phyloP scores from a whole-genome alignment of 2,329 filamentous ascomycete genomes.

The Stagonosporopsis cucurbitacearum region DNA sequence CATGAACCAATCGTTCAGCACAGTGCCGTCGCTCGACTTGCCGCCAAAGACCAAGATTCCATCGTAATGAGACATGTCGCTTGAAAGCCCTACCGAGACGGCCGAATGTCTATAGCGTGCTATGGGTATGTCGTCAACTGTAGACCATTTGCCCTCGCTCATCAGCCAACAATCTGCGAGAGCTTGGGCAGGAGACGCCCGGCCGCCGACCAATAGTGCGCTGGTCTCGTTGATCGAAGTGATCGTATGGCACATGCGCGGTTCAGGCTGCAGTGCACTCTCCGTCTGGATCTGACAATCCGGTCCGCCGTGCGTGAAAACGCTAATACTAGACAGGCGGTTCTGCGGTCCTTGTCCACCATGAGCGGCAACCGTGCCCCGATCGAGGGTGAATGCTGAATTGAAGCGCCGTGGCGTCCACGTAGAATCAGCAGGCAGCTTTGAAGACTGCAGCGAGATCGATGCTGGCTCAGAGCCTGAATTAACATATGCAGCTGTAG shows the following conservation, averaged over 20 bases:
- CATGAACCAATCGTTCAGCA: conserved; percentile 52
- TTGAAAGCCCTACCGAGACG: conserved; percentile 52
- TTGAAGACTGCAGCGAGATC: conserved; percentile 26
- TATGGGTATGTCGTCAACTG: conserved; percentile 69
- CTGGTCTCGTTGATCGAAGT: conserved; percentile 67
- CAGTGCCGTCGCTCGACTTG: conserved; percentile 51
- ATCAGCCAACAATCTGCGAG: conserved; percentile 79
- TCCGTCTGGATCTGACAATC: conserved; percentile 24
- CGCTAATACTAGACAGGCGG: conserved; percentile 56
- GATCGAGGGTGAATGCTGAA: conserved; percentile 43
- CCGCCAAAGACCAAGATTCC: conserved; percentile 56
- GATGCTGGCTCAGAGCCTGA: conserved; percentile 13
- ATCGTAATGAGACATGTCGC: conserved; percentile 52
- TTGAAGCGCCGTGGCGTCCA: conserved; percentile 49
- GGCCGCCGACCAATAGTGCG: conserved; percentile 75
- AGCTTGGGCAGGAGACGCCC: conserved; percentile 74
- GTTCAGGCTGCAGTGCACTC: conserved; percentile 46
- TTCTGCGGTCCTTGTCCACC: conserved; percentile 57
- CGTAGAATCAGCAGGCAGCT: conserved; percentile 14
- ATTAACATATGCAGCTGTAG: background rate
- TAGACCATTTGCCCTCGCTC: conserved; percentile 67
- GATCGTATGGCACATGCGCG: conserved; percentile 75
- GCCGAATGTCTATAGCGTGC: conserved; percentile 78
- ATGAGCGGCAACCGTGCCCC: conserved; percentile 47
- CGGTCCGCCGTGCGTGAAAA: conserved; percentile 29